These are phyloP conservation scores for Cladosporium velox DNA, from an alignment of 2,329 filamentous ascomycete species.

Conservation along the genomic window DNA sequence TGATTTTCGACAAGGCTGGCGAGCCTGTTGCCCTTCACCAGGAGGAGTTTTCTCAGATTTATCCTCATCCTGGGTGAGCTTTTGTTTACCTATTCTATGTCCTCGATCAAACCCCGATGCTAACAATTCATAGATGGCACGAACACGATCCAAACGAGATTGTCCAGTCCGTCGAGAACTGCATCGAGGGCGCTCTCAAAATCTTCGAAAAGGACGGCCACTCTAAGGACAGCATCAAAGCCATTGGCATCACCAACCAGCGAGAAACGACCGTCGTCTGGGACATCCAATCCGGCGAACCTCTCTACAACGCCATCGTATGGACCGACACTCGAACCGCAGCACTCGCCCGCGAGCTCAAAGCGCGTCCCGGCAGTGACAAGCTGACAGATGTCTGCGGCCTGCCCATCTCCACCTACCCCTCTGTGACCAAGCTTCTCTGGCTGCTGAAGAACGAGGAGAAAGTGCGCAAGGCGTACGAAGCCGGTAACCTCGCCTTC, in stretches of 20 bases:
- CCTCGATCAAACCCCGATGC: too few relatives aligned
- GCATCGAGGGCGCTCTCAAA: conserved; percentile 74
- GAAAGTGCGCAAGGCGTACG: conserved; percentile 71
- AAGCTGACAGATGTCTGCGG: conserved; percentile 71
- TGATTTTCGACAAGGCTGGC: conserved; percentile 82
- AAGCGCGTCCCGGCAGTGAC: conserved; percentile 66
- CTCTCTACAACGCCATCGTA: conserved; percentile 80
- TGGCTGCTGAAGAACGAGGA: conserved; percentile 77
- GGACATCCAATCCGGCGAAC: conserved; percentile 78
- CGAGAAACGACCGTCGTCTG: conserved; percentile 85
- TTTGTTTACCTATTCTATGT: neutral
- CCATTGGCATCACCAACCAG: conserved; percentile 86
- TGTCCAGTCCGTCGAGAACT: conserved; percentile 71
- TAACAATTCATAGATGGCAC: conserved; percentile 66
- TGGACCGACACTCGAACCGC: conserved; percentile 87
- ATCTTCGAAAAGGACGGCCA: conserved; percentile 72
- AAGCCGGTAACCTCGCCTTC: conserved; percentile 74
- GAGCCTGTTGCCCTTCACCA: conserved; percentile 81
- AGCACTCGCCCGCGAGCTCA: conserved; percentile 74
- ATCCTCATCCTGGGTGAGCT: conserved; percentile 79
- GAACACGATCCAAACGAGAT: conserved; percentile 83
- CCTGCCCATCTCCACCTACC: conserved; percentile 83
- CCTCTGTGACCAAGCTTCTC: conserved; percentile 79
- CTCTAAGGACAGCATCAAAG: conserved; percentile 67
- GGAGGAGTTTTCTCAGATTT: conserved; percentile 81